Conservation (phyloP, 805 yeast genomes). For the Yamadazyma tumulicola region DNA sequence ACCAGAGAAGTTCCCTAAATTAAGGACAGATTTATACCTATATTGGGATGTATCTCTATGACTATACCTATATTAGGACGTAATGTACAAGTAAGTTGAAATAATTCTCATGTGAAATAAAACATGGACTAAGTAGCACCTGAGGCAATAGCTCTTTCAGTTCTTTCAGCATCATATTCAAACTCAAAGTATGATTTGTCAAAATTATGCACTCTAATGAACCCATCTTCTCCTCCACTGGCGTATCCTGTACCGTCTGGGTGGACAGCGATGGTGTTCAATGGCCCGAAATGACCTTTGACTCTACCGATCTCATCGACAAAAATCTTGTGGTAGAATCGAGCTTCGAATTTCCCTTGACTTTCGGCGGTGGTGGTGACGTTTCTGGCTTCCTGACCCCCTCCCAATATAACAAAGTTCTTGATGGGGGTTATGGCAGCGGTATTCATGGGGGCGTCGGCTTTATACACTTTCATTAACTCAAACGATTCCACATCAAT, state of each 20-base stretch:
- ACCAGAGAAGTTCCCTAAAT: too few relatives aligned
- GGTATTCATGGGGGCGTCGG: constrained; percentile 93
- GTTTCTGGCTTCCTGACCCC: constrained; percentile 99
- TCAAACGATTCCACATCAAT: constrained; percentile 75
- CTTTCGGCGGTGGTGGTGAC: constrained; percentile 94
- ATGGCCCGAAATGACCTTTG: constrained; percentile 98
- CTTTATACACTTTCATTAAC: constrained; percentile 66
- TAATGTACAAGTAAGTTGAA: too few relatives aligned
- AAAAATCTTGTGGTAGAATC: constrained; percentile 92
- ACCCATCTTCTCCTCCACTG: constrained; percentile 99
- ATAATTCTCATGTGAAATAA: neutral
- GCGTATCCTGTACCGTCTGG: constrained; percentile 92
- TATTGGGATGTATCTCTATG: too few relatives aligned
- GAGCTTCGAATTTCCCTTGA: constrained; percentile 95
- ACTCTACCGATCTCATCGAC: constrained; percentile 96
- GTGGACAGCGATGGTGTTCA: constrained; percentile 88
- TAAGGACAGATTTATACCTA: neutral
- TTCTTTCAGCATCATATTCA: constrained; percentile 85
- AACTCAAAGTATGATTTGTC: constrained; percentile 92
- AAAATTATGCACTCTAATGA: constrained; percentile 87
- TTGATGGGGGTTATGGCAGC: constrained; percentile 93
- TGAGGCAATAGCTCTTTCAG: constrained; percentile 43
- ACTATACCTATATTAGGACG: too few relatives aligned
- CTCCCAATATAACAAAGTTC: constrained; percentile 90
- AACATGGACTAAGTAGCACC: constrained; percentile 5